phyloP scores from a whole-genome alignment of 176 grass and related monocot genomes.

The Aegilops longissima region DNA sequence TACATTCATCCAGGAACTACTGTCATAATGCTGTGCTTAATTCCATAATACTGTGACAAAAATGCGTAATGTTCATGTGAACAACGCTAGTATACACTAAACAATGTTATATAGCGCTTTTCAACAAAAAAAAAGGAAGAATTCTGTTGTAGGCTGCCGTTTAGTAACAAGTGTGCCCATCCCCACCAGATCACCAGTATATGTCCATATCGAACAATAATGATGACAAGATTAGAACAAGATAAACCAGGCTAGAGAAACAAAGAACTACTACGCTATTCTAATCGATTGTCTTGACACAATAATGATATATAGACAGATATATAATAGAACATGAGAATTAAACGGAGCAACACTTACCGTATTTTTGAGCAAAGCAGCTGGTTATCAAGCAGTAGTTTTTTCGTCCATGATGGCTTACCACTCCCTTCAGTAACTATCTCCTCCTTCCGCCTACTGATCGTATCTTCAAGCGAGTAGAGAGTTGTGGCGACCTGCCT shows the following conservation, averaged over 20 bases:
- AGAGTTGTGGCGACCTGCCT: constrained; percentile 60
- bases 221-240: constrained; percentile 1
- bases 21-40: neutral
- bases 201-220: neutral
- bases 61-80: neutral
- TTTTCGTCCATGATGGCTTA: constrained; percentile 94
- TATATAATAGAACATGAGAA: neutral
- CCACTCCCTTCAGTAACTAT: constrained; percentile 41
- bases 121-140: neutral
- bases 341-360: constrained; percentile 36
- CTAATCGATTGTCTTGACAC: neutral
- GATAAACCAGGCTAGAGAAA: neutral
- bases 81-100: neutral
- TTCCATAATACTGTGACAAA: neutral
- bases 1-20: neutral
- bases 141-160: neutral
- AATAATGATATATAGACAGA: neutral
- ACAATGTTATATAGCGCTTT: neutral
- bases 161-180: neutral
- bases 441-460: constrained; percentile 75
- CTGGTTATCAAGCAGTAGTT: constrained; percentile 58
- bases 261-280: neutral
- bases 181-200: neutral
- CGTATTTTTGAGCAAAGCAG: constrained; percentile 91
- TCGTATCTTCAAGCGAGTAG: constrained; percentile 80